Percentiles rank a stretch among this genome's conserved stretches.
These are phyloP conservation scores for Trypanosoma conorhini DNA, from an alignment of 208 protist species.

Conservation along the genomic window DNA sequence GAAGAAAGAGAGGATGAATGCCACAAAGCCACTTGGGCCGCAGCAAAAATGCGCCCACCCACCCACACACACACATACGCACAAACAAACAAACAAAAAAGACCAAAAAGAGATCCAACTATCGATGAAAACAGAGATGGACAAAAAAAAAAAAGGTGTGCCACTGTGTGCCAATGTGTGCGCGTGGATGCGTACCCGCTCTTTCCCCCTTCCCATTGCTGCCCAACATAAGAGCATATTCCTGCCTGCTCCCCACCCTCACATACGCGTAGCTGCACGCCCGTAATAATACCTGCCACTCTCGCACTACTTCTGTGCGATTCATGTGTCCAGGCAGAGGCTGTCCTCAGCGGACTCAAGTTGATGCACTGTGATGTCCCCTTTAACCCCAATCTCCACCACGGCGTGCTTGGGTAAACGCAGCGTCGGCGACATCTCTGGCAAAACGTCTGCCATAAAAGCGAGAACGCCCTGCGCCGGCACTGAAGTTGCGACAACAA, in stretches of 20 bases:
- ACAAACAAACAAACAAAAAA: conserved; percentile 13
- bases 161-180: background rate
- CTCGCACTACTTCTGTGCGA: background rate
- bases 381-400: conserved; percentile 79
- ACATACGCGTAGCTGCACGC: background rate
- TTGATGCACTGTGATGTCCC: conserved; percentile 71
- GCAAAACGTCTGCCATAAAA: conserved; percentile 78
- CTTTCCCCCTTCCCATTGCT: background rate
- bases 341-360: conserved; percentile 19
- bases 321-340: conserved; percentile 25
- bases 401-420: conserved; percentile 66
- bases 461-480: conserved; percentile 73
- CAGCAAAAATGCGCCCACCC: background rate
- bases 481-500: conserved; percentile 69
- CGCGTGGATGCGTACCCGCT: background rate
- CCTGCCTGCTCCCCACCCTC: background rate
- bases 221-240: background rate
- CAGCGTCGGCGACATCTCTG: conserved; percentile 71
- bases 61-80: conserved; percentile 9
- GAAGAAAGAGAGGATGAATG: background rate
- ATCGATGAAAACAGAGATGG: background rate
- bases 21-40: background rate
- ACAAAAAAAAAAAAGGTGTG: background rate
- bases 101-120: background rate
- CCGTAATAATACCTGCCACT: background rate